Conservation (phyloP, 2,329 filamentous ascomycete genomes). For the Colletotrichum sp. region DNA sequence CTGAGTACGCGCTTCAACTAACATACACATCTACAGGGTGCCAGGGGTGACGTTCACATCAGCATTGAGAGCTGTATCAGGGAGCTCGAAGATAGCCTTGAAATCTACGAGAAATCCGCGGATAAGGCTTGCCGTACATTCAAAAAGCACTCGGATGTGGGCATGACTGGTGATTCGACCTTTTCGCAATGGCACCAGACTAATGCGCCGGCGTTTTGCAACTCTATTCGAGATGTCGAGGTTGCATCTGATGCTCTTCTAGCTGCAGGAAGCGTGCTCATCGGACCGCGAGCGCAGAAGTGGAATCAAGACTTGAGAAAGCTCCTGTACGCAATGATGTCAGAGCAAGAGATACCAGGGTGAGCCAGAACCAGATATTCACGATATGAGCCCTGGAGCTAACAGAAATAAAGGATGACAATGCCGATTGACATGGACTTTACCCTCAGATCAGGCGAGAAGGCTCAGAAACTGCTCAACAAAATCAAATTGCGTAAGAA, state of each 20-base stretch:
- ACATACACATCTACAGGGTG: not conserved
- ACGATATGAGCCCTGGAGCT: not conserved
- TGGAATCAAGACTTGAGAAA: not conserved
- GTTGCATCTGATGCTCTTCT: not conserved
- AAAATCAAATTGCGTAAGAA: not conserved
- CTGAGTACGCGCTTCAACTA: not conserved
- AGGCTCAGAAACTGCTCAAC: not conserved
- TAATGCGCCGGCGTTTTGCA: not conserved
- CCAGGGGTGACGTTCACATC: not conserved
- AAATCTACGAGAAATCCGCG: not conserved
- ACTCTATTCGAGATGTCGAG: not conserved
- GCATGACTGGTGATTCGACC: not conserved
- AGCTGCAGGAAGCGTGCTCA: not conserved
- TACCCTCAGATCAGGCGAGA: not conserved
- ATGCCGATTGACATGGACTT: not conserved
- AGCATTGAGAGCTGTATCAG: not conserved
- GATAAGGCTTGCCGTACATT: not conserved
- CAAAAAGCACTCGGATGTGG: not conserved
- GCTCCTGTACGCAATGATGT: not conserved
- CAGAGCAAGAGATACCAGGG: not conserved
- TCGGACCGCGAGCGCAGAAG: not conserved
- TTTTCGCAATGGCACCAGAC: not conserved
- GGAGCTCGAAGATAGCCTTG: not conserved
- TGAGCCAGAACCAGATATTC: not conserved
- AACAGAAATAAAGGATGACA: not conserved